A percentile compares a stretch with the other conserved stretches of the same genome.
Evolutionary conservation across 805 yeast genomes (phyloP).

Genomic region (Metschnikowia henanensis): DNA sequence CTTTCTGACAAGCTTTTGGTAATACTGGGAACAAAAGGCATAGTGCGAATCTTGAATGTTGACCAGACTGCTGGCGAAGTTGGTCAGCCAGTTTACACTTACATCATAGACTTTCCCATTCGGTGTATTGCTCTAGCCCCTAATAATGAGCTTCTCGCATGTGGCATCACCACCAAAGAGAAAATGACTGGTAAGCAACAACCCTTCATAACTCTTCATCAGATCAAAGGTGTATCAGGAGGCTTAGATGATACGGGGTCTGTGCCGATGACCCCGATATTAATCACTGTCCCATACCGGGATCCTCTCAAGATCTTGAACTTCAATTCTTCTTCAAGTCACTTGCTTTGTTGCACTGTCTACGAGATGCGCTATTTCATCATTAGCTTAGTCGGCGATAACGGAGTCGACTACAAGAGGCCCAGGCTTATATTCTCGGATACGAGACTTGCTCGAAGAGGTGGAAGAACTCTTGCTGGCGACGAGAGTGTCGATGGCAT

Average conservation of each 20-base stretch:
- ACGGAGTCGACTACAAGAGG: constrained; percentile 30
- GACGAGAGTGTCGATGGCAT: constrained; percentile 11
- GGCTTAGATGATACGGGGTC: no score
- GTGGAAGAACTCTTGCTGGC: background rate
- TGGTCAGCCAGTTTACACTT: constrained; percentile 69
- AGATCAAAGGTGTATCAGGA: constrained; percentile 23
- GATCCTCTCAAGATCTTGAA: constrained; percentile 79
- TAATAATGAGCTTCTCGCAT: constrained; percentile 63
- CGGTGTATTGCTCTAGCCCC: constrained; percentile 75
- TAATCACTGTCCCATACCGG: constrained; percentile 79
- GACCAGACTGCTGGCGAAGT: constrained; percentile 16
- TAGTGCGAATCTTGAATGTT: constrained; percentile 64
- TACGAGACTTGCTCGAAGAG: constrained; percentile 8
- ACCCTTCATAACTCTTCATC: constrained; percentile 68
- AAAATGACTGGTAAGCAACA: constrained; percentile 67
- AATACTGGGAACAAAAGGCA: constrained; percentile 72
- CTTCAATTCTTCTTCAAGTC: constrained; percentile 70
- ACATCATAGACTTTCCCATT: constrained; percentile 71
- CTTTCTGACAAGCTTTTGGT: constrained; percentile 60
- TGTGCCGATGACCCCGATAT: constrained; percentile 66
- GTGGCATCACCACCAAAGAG: constrained; percentile 83
- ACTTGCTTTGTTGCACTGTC: constrained; percentile 72
- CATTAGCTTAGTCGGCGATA: constrained; percentile 63
- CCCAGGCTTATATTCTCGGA: constrained; percentile 44
- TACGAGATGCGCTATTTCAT: constrained; percentile 79